These are phyloP conservation scores for Auricularia auricula-judae DNA, from an alignment of 768 basidiomycete genomes.

Conservation along the genomic window DNA sequence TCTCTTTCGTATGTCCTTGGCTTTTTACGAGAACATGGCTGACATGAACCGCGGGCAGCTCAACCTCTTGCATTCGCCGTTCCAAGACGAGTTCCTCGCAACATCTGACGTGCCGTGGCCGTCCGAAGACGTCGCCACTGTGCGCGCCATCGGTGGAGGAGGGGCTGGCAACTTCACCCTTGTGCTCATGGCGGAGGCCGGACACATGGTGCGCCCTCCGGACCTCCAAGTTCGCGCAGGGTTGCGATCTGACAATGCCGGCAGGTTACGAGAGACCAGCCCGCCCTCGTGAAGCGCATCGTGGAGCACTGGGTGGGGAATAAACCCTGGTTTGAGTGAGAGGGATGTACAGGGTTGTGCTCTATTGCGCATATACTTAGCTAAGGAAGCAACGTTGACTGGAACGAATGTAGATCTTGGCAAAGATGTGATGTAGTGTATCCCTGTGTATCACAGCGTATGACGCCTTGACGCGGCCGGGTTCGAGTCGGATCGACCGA, in stretches of 20 bases:
- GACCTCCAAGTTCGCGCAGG: neutral
- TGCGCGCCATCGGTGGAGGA: constrained; percentile 16
- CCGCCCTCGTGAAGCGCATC: constrained; percentile 15
- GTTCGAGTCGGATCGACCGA: neutral
- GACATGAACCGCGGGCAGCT: constrained; percentile 6
- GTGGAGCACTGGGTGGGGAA: constrained; percentile 17
- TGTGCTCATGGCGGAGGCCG: constrained; percentile 19
- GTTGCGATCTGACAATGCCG: neutral
- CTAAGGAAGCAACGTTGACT: neutral
- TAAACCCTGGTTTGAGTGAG: neutral
- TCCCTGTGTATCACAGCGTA: too few species aligned
- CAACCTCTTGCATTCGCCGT: constrained; percentile 16
- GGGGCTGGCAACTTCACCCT: constrained; percentile 25
- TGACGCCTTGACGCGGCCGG: too few species aligned
- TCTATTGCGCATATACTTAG: too few species aligned
- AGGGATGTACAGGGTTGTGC: neutral
- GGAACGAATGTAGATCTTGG: neutral
- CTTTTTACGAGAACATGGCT: neutral
- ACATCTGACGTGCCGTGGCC: constrained; percentile 21
- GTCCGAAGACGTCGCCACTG: constrained; percentile 13
- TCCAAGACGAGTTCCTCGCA: constrained; percentile 17
- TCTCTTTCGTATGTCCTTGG: constrained; percentile 18
- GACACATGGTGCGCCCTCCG: constrained; percentile 21
- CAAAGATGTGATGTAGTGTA: too few species aligned
- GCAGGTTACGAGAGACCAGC: constrained; percentile 16